These are phyloP conservation scores for Miscanthus lutarioriparius DNA, from an alignment of 176 grass and related monocot species.

Conservation along the genomic window DNA sequence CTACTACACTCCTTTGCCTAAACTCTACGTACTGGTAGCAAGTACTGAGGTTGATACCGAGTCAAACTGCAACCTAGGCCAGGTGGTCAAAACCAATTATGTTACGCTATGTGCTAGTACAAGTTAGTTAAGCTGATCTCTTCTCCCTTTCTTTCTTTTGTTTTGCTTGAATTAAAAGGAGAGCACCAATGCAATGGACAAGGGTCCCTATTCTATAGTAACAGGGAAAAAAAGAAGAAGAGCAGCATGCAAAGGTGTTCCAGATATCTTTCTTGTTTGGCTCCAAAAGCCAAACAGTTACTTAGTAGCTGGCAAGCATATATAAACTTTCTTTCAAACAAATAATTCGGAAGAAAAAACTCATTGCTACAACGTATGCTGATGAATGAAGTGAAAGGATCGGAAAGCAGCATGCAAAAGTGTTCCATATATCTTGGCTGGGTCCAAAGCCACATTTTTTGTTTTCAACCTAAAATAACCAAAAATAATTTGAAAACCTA, in stretches of 20 bases:
- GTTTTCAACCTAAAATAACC: not conserved
- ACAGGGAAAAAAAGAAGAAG: not conserved
- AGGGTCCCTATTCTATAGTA: too few species aligned
- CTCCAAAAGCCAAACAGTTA: not conserved
- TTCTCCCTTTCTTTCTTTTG: not conserved
- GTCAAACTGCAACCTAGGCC: constrained; percentile 35
- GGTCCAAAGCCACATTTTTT: not conserved
- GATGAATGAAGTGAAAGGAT: not conserved
- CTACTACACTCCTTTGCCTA: constrained; percentile 6
- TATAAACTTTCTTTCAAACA: not conserved
- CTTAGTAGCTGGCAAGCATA: not conserved
- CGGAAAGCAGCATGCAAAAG: not conserved
- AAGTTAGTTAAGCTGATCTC: not conserved
- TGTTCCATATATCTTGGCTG: constrained; percentile 11
- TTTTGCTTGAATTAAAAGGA: constrained; percentile 36
- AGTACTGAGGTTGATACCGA: constrained; percentile 19
- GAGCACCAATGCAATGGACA: not conserved
- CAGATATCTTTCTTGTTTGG: not conserved
- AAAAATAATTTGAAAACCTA: not conserved
- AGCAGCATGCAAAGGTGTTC: not conserved
- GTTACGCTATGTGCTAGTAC: not conserved
- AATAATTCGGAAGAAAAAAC: not conserved
- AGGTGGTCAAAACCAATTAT: constrained; percentile 35
- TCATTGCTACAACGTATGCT: not conserved
- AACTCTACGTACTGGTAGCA: not conserved